Evolutionary conservation across 805 yeast species (phyloP), one percentile per base, ranked within the genome.

Genomic region (Nakazawaea populi): DNA sequence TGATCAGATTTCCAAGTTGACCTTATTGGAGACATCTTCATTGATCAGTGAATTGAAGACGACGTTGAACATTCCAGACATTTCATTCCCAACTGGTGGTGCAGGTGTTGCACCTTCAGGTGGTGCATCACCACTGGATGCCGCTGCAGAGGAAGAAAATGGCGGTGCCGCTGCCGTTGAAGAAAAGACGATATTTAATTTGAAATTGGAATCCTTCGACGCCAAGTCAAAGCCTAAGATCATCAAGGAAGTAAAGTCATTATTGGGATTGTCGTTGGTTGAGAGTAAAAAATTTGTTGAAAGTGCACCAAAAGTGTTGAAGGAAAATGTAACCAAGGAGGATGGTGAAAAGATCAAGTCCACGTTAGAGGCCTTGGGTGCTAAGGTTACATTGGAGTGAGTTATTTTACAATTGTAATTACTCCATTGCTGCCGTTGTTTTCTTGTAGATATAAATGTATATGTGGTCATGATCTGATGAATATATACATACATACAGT

Each of bases 201-300:
- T 92, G 67, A 94, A 92, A 74, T 82, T 92, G 64, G 98, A 92
- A 68, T 80, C 92, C 41, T 91, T 94, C 62, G 99, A 94, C 62
- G 82, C 98, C 53, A 91, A 90, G 74, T 72, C 96, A 52, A 94
- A 94, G 78, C 96, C 99, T 54, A 94, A 94, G 85, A 82, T 94
- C 69, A 94, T 94, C 68, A 94, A 94, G 77, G 99, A 94, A 74
- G 96, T 94, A 61, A 94, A 94, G 77, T 78, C 86, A 55, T 75
- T 92, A 65, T 79, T 94, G 63, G 97, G 97, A 12, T 77, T 94
- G 62, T 89, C 96, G 6, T 79, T 94, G 60, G 99, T 94, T 54
- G 98, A 94, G 68, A 88, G 97, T 55, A 94, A 94, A 83, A 94
- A 94, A 75, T 88, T 94, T 59, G 99, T 94, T 52, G 99, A 94